phyloP scores from a whole-genome alignment of 2,329 filamentous ascomycete species.

The Pestalotiopsis sp. region DNA sequence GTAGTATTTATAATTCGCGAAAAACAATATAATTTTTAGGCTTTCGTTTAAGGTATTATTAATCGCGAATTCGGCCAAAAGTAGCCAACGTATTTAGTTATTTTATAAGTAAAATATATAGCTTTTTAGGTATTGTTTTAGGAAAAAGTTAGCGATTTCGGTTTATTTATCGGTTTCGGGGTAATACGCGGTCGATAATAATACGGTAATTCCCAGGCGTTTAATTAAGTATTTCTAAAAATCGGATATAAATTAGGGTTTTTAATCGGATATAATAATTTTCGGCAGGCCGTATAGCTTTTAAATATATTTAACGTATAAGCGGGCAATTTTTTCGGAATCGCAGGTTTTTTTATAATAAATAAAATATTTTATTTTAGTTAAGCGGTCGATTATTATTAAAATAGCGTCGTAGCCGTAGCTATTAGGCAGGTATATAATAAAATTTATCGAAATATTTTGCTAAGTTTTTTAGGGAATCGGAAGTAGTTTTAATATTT shows the following conservation, averaged over 20 bases:
- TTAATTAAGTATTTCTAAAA: background rate
- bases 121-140: too few relatives aligned
- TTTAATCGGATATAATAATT: background rate
- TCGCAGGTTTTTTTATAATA: background rate
- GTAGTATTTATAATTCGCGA: background rate
- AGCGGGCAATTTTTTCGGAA: background rate
- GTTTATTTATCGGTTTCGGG: too few relatives aligned
- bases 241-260: background rate
- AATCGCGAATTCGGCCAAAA: background rate
- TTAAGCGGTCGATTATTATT: background rate
- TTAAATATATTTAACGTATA: background rate
- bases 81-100: background rate
- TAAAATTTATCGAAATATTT: background rate
- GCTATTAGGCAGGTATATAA: background rate
- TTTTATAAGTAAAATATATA: background rate
- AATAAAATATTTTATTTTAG: background rate
- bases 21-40: background rate
- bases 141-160: too few relatives aligned
- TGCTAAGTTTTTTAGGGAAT: background rate
- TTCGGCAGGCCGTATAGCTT: background rate
- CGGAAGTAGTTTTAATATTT: background rate
- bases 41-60: background rate
- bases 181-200: background rate
- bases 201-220: background rate
- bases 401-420: background rate